Evolutionary conservation across 225 moss, liverwort and hornwort genomes (phyloP), one percentile per base, ranked within the genome.

Genomic region (Thuidium tamariscinum): DNA sequence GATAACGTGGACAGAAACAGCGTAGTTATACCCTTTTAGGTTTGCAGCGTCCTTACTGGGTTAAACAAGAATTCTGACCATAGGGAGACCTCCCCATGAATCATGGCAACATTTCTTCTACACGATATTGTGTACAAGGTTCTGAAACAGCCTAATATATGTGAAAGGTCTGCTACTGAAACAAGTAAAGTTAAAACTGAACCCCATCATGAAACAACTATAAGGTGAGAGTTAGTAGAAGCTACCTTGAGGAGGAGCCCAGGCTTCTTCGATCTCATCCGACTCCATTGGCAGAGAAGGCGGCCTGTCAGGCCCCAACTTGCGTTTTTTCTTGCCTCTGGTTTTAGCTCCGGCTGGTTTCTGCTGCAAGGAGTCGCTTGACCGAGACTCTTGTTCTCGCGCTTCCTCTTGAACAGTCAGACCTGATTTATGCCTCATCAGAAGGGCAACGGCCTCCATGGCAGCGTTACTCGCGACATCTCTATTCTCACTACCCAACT

Each of bases 211-310:
- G 55, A 79, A 44, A 67, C 14, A 34, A 16, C 32, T 25, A 63
- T 20, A 66, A 73, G 37, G 32, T 13, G 27, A 74, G 51, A 39
- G 41, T 3, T 26, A 41, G 18, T 21, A 72, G 27, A 54, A 60
- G 46, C 22, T 87, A 99, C 99, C 99, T 93, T 93, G 88, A 79
- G 99, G 97, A 83, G 99, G 99, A 80, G 93, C 93, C 99, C 97
- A 99, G 19, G 88, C 91, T 89, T 95, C 97, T 83, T 95, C 94
- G 17, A 92, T 86, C 56, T 95, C 91, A 82, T 87, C 85, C 29
- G 83, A 75, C 57, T 87, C 94, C 77, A 82, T 89, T 37, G 62
- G 82, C 48, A 86, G 64, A 37, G 71, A 44, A 71, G 89, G 87
- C 44, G 85, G 91, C 63, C 88, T 89, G 60, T 86, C 90, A 82